Evolutionary conservation across 768 basidiomycete species (phyloP).

Genomic region (Termitomyces sp.): DNA sequence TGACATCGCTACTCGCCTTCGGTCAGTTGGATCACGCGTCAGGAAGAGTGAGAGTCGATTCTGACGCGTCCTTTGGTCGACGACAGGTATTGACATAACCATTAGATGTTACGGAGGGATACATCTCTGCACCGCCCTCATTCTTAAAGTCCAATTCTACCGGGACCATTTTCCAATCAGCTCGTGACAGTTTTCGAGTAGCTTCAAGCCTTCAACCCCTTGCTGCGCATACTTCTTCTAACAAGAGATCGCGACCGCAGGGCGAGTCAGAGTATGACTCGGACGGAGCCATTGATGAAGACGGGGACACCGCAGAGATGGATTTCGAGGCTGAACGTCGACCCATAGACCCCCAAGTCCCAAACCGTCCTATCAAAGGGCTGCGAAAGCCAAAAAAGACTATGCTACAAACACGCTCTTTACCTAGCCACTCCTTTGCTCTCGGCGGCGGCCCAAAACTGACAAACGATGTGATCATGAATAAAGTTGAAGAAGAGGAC

Average conservation of each 20-base stretch:
- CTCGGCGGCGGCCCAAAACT: conserved; percentile 9
- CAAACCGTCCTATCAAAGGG: conserved; percentile 32
- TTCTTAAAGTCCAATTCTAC: conserved; percentile 36
- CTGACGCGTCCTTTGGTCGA: neutral
- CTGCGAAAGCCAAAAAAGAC: conserved; percentile 30
- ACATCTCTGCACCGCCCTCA: conserved; percentile 34
- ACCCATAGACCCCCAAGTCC: neutral
- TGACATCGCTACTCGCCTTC: conserved; percentile 50
- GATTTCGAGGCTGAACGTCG: conserved; percentile 5
- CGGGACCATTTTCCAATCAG: conserved; percentile 44
- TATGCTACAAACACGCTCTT: conserved; percentile 30
- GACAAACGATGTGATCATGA: conserved; percentile 8
- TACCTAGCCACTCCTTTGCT: conserved; percentile 26
- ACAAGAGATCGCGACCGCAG: conserved; percentile 35
- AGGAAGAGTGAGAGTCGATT: conserved; percentile 47
- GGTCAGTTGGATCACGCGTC: conserved; percentile 51
- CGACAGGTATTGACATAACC: conserved; percentile 23
- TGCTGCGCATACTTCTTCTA: conserved; percentile 9
- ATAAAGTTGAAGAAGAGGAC: conserved; percentile 27
- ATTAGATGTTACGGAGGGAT: conserved; percentile 60
- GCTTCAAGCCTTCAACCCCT: conserved; percentile 25
- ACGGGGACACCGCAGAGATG: conserved; percentile 11
- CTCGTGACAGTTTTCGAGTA: conserved; percentile 51
- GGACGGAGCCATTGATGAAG: conserved; percentile 21
- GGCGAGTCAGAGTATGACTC: conserved; percentile 20